A percentile compares a stretch with the other conserved stretches of the same genome.
Evolutionary conservation across 352 stramenopile species (phyloP).

Genomic region (Globisporangium spinosum): DNA sequence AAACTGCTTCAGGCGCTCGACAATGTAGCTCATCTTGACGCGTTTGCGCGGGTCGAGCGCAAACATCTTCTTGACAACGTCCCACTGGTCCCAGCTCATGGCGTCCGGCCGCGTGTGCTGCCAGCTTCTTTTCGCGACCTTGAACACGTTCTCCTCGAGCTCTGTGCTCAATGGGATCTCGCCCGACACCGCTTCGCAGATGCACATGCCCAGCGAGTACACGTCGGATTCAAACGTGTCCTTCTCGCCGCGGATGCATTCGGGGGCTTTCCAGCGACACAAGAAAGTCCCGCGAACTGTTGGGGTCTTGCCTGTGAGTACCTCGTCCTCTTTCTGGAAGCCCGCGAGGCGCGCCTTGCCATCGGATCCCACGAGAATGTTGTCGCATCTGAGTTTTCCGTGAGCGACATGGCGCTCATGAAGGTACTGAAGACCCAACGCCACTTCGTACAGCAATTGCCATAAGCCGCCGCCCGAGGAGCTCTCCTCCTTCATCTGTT

Average conservation of each 20-base stretch:
- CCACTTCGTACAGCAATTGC: conserved; percentile 16
- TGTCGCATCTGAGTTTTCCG: conserved; percentile 16
- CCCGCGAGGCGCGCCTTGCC: conserved; percentile 6
- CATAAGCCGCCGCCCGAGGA: background rate
- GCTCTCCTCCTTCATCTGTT: background rate
- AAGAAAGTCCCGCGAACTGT: background rate
- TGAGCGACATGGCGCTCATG: conserved; percentile 30
- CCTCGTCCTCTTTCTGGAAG: background rate
- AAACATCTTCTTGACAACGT: conserved; percentile 9
- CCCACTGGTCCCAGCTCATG: conserved; percentile 9
- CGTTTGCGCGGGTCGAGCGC: conserved; percentile 7
- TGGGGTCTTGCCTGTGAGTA: background rate
- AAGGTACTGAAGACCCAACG: conserved; percentile 53
- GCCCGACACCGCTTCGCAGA: conserved; percentile 28
- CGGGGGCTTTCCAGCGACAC: conserved; percentile 28
- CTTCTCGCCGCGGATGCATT: conserved; percentile 25
- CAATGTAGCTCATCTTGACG: conserved; percentile 10
- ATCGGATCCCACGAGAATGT: conserved; percentile 13
- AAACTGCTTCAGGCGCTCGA: conserved; percentile 14
- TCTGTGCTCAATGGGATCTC: conserved; percentile 20
- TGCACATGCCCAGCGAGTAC: conserved; percentile 34
- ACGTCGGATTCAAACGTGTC: conserved; percentile 26
- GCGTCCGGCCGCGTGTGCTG: background rate
- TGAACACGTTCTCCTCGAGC: background rate
- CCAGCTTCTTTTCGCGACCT: background rate